Percentiles rank a stretch among this genome's conserved stretches.
Evolutionary conservation across 2,329 filamentous ascomycete genomes (phyloP).

Genomic region (Fusarium nematophilum): DNA sequence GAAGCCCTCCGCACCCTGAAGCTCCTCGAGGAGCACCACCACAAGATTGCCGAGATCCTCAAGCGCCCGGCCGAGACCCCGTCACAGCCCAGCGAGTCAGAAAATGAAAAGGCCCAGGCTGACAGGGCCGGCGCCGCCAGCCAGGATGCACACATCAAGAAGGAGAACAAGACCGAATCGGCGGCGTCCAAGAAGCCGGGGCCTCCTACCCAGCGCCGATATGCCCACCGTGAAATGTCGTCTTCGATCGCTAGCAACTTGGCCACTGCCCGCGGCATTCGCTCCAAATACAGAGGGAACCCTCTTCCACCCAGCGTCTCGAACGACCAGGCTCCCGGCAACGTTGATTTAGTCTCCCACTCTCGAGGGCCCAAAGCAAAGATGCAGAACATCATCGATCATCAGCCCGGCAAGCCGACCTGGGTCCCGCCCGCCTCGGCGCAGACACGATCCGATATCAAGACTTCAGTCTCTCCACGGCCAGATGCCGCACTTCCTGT

Average conservation of each 20-base stretch:
- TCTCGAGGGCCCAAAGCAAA: constrained; percentile 62
- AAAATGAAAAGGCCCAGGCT: constrained; percentile 45
- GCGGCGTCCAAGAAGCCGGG: constrained; percentile 45
- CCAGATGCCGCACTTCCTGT: constrained; percentile 39
- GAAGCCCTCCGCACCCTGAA: constrained; percentile 86
- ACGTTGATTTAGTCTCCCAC: constrained; percentile 68
- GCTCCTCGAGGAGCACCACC: constrained; percentile 89
- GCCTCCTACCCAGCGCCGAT: constrained; percentile 57
- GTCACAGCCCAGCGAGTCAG: constrained; percentile 46
- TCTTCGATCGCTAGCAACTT: constrained; percentile 91
- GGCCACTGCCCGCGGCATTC: constrained; percentile 85
- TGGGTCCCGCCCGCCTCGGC: constrained; percentile 59
- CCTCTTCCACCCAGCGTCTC: constrained; percentile 79
- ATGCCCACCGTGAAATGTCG: constrained; percentile 74
- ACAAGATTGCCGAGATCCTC: constrained; percentile 83
- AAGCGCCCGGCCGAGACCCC: constrained; percentile 69
- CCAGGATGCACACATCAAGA: constrained; percentile 39
- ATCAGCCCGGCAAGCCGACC: constrained; percentile 62
- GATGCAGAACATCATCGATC: constrained; percentile 68
- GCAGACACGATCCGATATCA: constrained; percentile 40
- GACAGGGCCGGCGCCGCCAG: constrained; percentile 37
- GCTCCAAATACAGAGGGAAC: constrained; percentile 71
- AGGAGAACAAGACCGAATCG: constrained; percentile 32
- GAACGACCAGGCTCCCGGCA: constrained; percentile 78
- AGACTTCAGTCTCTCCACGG: constrained; percentile 40